phyloP scores from a whole-genome alignment of 345 rosid genomes.

The Microthlaspi erraticum region DNA sequence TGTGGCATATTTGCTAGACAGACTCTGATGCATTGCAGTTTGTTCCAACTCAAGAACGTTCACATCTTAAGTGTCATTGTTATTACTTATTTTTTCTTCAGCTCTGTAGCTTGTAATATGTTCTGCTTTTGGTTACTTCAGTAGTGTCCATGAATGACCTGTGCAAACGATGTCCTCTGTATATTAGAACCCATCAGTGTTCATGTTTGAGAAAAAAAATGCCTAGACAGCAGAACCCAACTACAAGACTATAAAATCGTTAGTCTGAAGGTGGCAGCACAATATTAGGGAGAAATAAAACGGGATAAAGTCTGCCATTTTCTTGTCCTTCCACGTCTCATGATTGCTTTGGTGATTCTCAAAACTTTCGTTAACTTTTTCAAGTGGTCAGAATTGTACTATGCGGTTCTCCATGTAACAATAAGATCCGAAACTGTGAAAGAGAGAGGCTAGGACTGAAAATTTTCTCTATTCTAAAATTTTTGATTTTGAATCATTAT shows the following conservation, averaged over 20 bases:
- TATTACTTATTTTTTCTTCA: not conserved
- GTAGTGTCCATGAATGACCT: constrained; percentile 21
- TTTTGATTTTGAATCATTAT: not conserved
- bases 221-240: not conserved
- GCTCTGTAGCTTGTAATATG: constrained; percentile 4
- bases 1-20: not conserved
- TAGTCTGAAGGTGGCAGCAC: constrained; percentile 1
- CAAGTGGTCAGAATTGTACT: constrained; percentile 1
- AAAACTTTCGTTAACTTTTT: constrained; percentile 9
- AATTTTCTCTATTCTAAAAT: not conserved
- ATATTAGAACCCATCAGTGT: not conserved
- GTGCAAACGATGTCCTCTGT: constrained; percentile 1
- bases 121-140: constrained; percentile 20
- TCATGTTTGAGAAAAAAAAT: constrained; percentile 19
- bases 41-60: not conserved
- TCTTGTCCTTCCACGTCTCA: constrained; percentile 9
- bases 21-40: constrained; percentile 8
- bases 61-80: not conserved
- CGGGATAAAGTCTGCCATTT: not conserved
- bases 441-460: constrained; percentile 14
- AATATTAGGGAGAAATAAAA: not conserved
- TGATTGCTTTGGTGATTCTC: constrained; percentile 9
- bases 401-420: not conserved
- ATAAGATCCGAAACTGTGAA: not conserved
- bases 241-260: not conserved